Evolutionary conservation across 1,284 basidiomycete species (phyloP).

Genomic region (Ganoderma boninense): DNA sequence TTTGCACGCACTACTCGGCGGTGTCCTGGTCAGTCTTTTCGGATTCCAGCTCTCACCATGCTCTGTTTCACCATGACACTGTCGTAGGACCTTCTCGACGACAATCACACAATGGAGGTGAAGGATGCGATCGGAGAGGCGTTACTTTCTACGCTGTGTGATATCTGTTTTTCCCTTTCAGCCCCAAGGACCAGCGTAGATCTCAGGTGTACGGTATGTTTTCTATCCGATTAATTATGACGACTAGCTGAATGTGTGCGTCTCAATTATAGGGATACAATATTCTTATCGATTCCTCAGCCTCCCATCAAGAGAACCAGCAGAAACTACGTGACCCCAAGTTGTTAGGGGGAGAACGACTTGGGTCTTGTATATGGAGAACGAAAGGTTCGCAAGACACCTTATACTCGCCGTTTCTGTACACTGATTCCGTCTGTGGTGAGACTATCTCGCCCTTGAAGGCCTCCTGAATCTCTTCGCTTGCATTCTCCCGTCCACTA

Average conservation of each 20-base stretch:
- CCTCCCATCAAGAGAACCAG: constrained; percentile 40
- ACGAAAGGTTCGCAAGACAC: constrained; percentile 40
- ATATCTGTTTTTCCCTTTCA: constrained; percentile 41
- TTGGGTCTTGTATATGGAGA: constrained; percentile 42
- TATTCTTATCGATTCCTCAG: constrained; percentile 42
- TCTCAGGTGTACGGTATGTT: constrained; percentile 42
- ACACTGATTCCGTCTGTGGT: background rate
- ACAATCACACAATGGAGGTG: constrained; percentile 25
- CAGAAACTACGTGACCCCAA: constrained; percentile 37
- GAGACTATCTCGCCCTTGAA: constrained; percentile 67
- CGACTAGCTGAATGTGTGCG: constrained; percentile 23
- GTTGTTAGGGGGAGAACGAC: constrained; percentile 40
- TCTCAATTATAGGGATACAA: constrained; percentile 39
- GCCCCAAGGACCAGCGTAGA: constrained; percentile 39
- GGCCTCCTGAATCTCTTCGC: constrained; percentile 64
- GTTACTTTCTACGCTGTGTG: constrained; percentile 41
- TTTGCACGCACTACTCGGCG: constrained; percentile 40
- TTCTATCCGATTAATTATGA: background rate
- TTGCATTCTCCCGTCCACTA: constrained; percentile 57
- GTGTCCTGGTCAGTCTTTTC: constrained; percentile 41
- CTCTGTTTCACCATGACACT: background rate
- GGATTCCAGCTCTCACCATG: background rate
- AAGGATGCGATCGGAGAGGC: constrained; percentile 40
- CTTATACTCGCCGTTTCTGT: background rate
- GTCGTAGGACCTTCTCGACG: constrained; percentile 39